Evolutionary conservation across 164 flowering plant species (phyloP).

Genomic region (Aristolochia contorta): DNA sequence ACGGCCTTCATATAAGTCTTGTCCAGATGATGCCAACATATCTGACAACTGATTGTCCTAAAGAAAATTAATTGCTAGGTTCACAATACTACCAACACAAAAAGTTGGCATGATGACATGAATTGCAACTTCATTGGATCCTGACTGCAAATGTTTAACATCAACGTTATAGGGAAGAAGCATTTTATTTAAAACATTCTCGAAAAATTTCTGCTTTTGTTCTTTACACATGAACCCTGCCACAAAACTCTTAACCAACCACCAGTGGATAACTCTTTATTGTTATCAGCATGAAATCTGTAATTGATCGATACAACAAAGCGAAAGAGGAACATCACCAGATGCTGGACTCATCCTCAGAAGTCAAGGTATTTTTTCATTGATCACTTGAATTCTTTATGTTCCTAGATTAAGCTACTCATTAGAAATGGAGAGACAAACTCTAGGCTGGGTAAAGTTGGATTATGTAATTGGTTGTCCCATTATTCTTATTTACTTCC

Average conservation of each 20-base stretch:
- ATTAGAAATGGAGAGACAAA: background rate
- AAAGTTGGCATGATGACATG: too few relatives aligned
- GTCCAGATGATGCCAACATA: too few relatives aligned
- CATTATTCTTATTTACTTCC: too few relatives aligned
- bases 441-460: background rate
- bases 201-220: background rate
- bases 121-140: too few relatives aligned
- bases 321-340: constrained; percentile 59
- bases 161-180: background rate
- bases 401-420: background rate
- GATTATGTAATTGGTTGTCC: too few relatives aligned
- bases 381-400: background rate
- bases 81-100: too few relatives aligned
- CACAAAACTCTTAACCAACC: background rate
- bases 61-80: too few relatives aligned
- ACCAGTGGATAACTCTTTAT: background rate
- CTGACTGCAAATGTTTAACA: too few relatives aligned
- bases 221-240: background rate
- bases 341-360: constrained; percentile 40
- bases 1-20: too few relatives aligned
- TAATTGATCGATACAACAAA: constrained; percentile 63
- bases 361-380: constrained; percentile 53
- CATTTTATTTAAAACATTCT: background rate
- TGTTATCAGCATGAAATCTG: constrained; percentile 57
- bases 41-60: too few relatives aligned